Evolutionary conservation across 202 grass and related monocot species (phyloP).

Genomic region (Zoysia matrella): DNA sequence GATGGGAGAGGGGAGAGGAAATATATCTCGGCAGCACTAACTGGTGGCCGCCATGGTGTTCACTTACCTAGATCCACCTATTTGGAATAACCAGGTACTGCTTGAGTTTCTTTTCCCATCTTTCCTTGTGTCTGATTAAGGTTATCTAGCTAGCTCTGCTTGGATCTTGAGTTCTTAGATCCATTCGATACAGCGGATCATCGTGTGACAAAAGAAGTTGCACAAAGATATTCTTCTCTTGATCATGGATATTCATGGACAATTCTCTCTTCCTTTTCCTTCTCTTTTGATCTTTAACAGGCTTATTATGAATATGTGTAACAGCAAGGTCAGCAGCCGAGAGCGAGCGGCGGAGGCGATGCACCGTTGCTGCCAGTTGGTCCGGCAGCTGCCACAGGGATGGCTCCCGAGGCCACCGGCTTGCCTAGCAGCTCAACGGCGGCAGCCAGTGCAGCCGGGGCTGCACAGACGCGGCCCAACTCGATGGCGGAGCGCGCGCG

Average conservation of each 20-base stretch:
- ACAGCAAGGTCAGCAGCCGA: constrained; percentile 54
- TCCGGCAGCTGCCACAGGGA: constrained; percentile 4
- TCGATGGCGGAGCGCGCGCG: constrained; percentile 87
- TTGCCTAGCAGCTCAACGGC: constrained; percentile 49
- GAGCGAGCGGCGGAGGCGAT: constrained; percentile 51
- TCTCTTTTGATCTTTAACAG: constrained; percentile 43
- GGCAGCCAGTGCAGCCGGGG: constrained; percentile 28
- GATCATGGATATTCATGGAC: constrained; percentile 71
- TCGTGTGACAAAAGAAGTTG: constrained; percentile 41
- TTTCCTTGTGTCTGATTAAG: constrained; percentile 2
- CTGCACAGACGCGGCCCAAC: constrained; percentile 39
- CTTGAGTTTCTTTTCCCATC: constrained; percentile 41
- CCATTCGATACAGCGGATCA: neutral
- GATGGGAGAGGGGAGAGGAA: constrained; percentile 28
- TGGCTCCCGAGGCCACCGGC: constrained; percentile 15
- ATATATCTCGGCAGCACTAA: constrained; percentile 53
- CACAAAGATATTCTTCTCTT: constrained; percentile 65
- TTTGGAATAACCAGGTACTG: constrained; percentile 94
- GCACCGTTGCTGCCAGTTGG: constrained; percentile 40
- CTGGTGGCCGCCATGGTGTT: constrained; percentile 75
- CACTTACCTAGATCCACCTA: constrained; percentile 90
- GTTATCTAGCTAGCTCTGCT: neutral
- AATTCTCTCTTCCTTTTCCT: constrained; percentile 48
- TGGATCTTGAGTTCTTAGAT: constrained; percentile 4
- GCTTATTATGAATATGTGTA: neutral